Evolutionary conservation across 2,329 filamentous ascomycete genomes (phyloP).

Genomic region (Orbilia blumenaviensis): DNA sequence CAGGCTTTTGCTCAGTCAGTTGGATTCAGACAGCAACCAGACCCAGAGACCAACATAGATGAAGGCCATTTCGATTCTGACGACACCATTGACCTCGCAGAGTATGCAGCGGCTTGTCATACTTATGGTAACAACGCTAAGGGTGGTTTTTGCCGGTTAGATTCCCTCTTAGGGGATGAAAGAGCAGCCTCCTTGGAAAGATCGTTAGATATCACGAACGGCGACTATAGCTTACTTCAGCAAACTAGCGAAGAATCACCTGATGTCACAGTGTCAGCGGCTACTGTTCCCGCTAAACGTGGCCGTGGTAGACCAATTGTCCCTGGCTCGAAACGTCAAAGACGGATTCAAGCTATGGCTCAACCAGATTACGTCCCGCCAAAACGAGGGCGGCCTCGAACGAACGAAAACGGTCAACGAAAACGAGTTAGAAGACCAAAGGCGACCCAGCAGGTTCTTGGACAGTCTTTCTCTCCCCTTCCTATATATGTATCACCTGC

Average conservation of each 20-base stretch:
- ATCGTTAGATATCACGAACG: background rate
- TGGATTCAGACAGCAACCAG: background rate
- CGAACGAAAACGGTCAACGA: slow-evolving; percentile 31
- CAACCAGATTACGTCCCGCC: slow-evolving; percentile 49
- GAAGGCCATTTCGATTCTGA: slow-evolving; percentile 20
- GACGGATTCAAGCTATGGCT: slow-evolving; percentile 44
- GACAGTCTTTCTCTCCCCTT: background rate
- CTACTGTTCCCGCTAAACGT: slow-evolving; percentile 2
- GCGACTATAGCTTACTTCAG: background rate
- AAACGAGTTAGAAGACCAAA: slow-evolving; percentile 29
- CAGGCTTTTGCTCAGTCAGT: background rate
- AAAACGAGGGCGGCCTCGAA: slow-evolving; percentile 44
- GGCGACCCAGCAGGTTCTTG: background rate
- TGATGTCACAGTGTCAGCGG: background rate
- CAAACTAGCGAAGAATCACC: background rate
- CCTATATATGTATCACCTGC: background rate
- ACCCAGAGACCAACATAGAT: background rate
- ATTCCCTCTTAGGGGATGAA: background rate
- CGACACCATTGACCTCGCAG: slow-evolving; percentile 38
- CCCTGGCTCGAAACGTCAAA: slow-evolving; percentile 44
- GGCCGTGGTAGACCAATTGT: slow-evolving; percentile 48
- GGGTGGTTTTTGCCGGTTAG: background rate
- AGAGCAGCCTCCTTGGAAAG: background rate
- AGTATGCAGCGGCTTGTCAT: slow-evolving; percentile 1
- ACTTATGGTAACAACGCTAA: background rate